Percentiles rank a stretch among this genome's conserved stretches.
Conservation (phyloP, 768 basidiomycete species). For the Termitomyces heimii region DNA sequence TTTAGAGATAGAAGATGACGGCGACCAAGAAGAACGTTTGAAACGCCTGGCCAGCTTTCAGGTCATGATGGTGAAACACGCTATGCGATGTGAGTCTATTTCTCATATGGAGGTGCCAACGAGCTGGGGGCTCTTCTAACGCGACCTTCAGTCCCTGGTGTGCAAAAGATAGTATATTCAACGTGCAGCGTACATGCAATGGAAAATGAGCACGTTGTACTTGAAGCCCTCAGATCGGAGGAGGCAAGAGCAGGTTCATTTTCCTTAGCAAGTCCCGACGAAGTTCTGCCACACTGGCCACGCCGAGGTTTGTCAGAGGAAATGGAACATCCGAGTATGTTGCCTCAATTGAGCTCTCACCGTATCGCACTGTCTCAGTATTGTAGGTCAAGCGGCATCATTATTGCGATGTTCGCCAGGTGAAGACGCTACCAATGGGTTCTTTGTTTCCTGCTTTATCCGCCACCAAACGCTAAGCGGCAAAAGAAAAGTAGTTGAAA, state of each 20-base stretch:
- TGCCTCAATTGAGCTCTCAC: background rate
- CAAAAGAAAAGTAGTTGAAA: constrained; percentile 20
- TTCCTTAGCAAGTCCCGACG: constrained; percentile 53
- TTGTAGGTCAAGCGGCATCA: constrained; percentile 48
- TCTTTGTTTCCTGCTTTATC: constrained; percentile 95
- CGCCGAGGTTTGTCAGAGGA: constrained; percentile 71
- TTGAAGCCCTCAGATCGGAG: constrained; percentile 60
- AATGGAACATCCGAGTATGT: constrained; percentile 48
- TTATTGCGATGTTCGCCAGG: constrained; percentile 71
- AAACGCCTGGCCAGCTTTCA: constrained; percentile 86
- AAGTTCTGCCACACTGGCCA: constrained; percentile 79
- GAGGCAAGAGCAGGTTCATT: constrained; percentile 63
- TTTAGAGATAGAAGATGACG: constrained; percentile 52
- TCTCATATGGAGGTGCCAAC: background rate
- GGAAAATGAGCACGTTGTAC: constrained; percentile 92
- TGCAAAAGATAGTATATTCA: constrained; percentile 85
- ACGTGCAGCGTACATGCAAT: constrained; percentile 92
- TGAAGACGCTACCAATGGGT: constrained; percentile 90
- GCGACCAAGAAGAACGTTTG: constrained; percentile 61
- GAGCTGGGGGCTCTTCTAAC: constrained; percentile 2
- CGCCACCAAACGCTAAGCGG: constrained; percentile 12
- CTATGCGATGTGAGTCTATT: constrained; percentile 79
- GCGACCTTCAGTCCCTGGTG: constrained; percentile 58
- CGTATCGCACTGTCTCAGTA: background rate
- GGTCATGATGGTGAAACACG: constrained; percentile 85